Evolutionary conservation across 1,139 yeast genomes (phyloP).

Genomic region (Suhomyces guaymorum): DNA sequence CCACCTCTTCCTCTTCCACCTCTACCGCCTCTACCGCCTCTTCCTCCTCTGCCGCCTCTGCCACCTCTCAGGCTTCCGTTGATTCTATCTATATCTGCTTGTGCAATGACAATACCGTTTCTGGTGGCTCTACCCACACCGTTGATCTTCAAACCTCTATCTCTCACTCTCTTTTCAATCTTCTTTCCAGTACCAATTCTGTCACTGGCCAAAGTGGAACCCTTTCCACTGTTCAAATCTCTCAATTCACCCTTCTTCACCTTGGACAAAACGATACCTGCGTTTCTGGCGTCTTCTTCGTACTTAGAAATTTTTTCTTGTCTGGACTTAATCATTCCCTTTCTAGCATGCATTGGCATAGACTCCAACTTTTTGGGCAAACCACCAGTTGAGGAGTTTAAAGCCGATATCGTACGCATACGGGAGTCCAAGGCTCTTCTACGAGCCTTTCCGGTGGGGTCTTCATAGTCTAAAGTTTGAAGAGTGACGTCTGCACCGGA

Average conservation of each 20-base stretch:
- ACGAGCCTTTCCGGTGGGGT: conserved; percentile 79
- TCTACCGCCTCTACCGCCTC: conserved; percentile 15
- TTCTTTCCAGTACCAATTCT: conserved; percentile 57
- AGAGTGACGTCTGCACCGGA: conserved; percentile 82
- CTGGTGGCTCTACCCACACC: conserved; percentile 78
- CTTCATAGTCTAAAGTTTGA: conserved; percentile 63
- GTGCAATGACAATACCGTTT: conserved; percentile 77
- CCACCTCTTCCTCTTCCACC: conserved; percentile 8
- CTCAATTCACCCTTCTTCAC: conserved; percentile 66
- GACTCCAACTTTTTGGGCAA: conserved; percentile 57
- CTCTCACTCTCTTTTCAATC: conserved; percentile 46
- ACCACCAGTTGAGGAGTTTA: conserved; percentile 46
- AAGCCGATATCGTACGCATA: conserved; percentile 54
- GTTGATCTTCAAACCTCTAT: conserved; percentile 77
- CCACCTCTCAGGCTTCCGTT: conserved; percentile 19
- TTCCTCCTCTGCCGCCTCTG: conserved; percentile 15
- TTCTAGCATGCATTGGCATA: conserved; percentile 86
- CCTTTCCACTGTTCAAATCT: conserved; percentile 54
- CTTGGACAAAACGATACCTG: conserved; percentile 78
- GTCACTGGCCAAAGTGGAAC: conserved; percentile 52
- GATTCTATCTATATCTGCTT: conserved; percentile 61
- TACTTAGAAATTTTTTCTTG: conserved; percentile 52
- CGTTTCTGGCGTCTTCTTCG: conserved; percentile 80
- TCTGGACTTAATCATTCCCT: conserved; percentile 72
- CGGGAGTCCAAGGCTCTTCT: conserved; percentile 72